phyloP scores from a whole-genome alignment of 257 asterid species.

The Ballota nigra region DNA sequence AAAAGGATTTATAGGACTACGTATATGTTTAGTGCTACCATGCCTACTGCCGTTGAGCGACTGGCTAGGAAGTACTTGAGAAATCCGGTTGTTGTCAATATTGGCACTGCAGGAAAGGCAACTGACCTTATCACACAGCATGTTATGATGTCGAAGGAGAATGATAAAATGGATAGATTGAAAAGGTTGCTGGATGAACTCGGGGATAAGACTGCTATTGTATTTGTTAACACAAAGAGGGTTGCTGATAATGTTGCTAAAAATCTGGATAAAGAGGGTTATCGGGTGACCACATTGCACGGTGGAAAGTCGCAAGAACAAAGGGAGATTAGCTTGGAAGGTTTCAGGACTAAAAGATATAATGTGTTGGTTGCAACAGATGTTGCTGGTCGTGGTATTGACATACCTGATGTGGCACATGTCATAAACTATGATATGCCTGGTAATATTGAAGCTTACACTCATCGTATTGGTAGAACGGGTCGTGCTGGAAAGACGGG shows the following conservation, averaged over 20 bases:
- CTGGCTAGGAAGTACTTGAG: constrained; percentile 57
- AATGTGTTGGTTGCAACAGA: constrained; percentile 64
- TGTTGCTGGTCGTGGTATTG: constrained; percentile 70
- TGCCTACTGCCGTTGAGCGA: constrained; percentile 65
- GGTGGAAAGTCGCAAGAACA: constrained; percentile 67
- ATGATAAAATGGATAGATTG: constrained; percentile 50
- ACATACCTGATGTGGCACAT: constrained; percentile 66
- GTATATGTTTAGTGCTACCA: constrained; percentile 64
- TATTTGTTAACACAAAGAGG: constrained; percentile 53
- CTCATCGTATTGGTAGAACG: constrained; percentile 65
- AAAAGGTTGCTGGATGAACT: constrained; percentile 51
- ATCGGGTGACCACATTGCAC: constrained; percentile 59
- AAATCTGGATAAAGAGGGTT: constrained; percentile 42
- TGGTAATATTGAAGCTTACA: constrained; percentile 51
- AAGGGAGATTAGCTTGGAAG: constrained; percentile 61
- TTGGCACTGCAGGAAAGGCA: constrained; percentile 65
- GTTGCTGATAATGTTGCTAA: constrained; percentile 52
- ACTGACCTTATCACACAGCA: constrained; percentile 52
- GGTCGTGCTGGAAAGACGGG: constrained; percentile 79
- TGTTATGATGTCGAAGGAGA: constrained; percentile 53
- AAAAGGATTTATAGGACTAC: constrained; percentile 57
- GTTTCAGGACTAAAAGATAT: constrained; percentile 55
- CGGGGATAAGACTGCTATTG: constrained; percentile 61
- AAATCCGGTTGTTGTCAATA: constrained; percentile 63
- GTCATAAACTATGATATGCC: constrained; percentile 63